Evolutionary conservation across 148 eudicot species (phyloP).

Genomic region (Tetragonia tetragonoides): DNA sequence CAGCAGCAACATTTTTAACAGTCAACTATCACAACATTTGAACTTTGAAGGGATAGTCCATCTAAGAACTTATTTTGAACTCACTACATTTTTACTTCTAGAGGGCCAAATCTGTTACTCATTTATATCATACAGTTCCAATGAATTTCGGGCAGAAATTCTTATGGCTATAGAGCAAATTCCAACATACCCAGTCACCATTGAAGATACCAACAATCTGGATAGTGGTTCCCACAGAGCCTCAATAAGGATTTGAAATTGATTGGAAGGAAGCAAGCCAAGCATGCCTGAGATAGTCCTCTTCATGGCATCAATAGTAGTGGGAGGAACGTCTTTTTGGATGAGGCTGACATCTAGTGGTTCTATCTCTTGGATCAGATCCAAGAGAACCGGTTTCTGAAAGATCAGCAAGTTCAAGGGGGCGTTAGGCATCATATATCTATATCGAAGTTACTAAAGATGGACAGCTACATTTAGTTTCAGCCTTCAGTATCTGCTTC

Average conservation of each 20-base stretch:
- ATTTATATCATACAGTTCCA: not conserved
- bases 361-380: slow-evolving; percentile 86
- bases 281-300: slow-evolving; percentile 96
- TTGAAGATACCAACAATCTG: slow-evolving; percentile 78
- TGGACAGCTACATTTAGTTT: not conserved
- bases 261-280: slow-evolving; percentile 94
- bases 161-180: not conserved
- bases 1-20: not conserved
- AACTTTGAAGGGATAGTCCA: too few species aligned
- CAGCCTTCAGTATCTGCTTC: not conserved
- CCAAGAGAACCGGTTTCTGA: slow-evolving; percentile 72
- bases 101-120: not conserved
- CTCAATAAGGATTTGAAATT: slow-evolving; percentile 83
- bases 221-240: slow-evolving; percentile 94
- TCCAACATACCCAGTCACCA: slow-evolving; percentile 86
- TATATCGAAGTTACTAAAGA: not conserved
- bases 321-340: slow-evolving; percentile 87
- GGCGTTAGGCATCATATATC: slow-evolving; percentile 8
- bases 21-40: not conserved
- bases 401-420: slow-evolving; percentile 19
- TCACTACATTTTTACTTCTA: too few species aligned
- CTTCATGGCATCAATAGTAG: slow-evolving; percentile 95
- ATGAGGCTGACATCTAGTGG: slow-evolving; percentile 91
- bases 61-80: too few species aligned
- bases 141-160: not conserved